Percentiles rank a stretch among this genome's conserved stretches.
Evolutionary conservation across 106 monocot species (phyloP).

Genomic region (Vanilla planifolia): DNA sequence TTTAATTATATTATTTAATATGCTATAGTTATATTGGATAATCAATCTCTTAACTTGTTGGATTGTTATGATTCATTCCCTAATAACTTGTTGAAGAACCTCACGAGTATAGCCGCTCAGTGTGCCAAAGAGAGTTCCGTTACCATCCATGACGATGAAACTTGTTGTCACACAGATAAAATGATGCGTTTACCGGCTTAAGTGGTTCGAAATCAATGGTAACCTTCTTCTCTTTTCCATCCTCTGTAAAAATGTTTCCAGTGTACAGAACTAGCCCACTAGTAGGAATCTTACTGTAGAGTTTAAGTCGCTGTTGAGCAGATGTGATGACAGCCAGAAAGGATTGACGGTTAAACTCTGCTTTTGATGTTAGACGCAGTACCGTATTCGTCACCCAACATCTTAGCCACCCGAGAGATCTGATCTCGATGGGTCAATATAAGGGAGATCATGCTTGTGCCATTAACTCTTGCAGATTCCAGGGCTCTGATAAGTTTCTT

Average conservation of each 20-base stretch:
- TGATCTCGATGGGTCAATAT: slow-evolving; percentile 20
- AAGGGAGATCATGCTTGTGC: slow-evolving; percentile 26
- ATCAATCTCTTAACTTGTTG: too few species aligned
- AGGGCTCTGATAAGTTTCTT: slow-evolving; percentile 20
- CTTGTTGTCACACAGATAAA: slow-evolving; percentile 23
- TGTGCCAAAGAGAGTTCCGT: slow-evolving; percentile 20
- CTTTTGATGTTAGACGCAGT: slow-evolving; percentile 25
- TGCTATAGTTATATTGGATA: too few species aligned
- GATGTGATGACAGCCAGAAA: slow-evolving; percentile 22
- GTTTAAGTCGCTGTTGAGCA: slow-evolving; percentile 19
- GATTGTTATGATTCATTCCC: too few species aligned
- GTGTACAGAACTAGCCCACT: slow-evolving; percentile 21
- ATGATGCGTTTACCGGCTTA: slow-evolving; percentile 21
- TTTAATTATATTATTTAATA: too few species aligned
- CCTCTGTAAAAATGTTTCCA: slow-evolving; percentile 17
- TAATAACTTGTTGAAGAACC: too few species aligned
- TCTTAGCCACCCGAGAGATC: slow-evolving; percentile 19
- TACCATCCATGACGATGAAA: slow-evolving; percentile 27
- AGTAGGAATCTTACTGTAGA: slow-evolving; percentile 20
- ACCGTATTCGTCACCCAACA: slow-evolving; percentile 24
- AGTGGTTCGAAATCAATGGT: slow-evolving; percentile 23
- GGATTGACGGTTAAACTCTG: slow-evolving; percentile 19
- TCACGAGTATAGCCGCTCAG: slow-evolving; percentile 18
- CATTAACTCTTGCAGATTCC: slow-evolving; percentile 22
- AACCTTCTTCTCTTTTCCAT: slow-evolving; percentile 22